Evolutionary conservation across 2,329 filamentous ascomycete genomes (phyloP).

Genomic region (Fonsecaea monophora): DNA sequence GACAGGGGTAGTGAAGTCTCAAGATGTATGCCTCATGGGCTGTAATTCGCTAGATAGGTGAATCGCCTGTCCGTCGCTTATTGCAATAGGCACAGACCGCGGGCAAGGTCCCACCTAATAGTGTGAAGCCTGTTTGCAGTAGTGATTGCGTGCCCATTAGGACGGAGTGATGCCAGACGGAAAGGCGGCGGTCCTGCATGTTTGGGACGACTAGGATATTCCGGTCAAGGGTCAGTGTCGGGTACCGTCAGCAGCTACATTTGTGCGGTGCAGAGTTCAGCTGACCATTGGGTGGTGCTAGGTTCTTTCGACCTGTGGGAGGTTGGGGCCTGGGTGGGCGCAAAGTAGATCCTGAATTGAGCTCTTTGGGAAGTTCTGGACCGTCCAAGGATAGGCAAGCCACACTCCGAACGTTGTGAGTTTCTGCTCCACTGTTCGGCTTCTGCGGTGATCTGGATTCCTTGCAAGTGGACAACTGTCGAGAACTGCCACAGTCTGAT

Average conservation of each 20-base stretch:
- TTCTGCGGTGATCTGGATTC: slow-evolving; percentile 31
- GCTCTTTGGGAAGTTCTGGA: slow-evolving; percentile 4
- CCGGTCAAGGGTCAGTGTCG: not conserved
- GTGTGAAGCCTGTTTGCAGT: not conserved
- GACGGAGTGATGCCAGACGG: slow-evolving; percentile 1
- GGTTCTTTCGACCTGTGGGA: not conserved
- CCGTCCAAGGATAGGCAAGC: slow-evolving; percentile 22
- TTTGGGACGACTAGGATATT: not conserved
- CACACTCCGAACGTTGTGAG: slow-evolving; percentile 20
- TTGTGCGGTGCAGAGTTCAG: not conserved
- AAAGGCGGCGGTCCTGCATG: slow-evolving; percentile 4
- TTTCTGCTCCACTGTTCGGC: slow-evolving; percentile 20
- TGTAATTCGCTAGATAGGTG: slow-evolving; percentile 11
- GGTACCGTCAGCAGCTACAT: not conserved
- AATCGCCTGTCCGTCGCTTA: slow-evolving; percentile 20
- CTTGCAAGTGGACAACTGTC: not conserved
- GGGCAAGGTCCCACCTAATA: slow-evolving; percentile 4
- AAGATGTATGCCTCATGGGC: not conserved
- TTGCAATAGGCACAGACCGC: slow-evolving; percentile 4
- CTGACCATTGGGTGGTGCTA: not conserved
- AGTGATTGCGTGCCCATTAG: slow-evolving; percentile 8
- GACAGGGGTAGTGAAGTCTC: not conserved
- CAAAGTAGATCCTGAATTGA: not conserved
- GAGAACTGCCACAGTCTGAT: not conserved
- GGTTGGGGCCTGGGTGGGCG: not conserved